phyloP scores from a whole-genome alignment of 352 stramenopile genomes.

The Hyaloperonospora arabidopsidis region DNA sequence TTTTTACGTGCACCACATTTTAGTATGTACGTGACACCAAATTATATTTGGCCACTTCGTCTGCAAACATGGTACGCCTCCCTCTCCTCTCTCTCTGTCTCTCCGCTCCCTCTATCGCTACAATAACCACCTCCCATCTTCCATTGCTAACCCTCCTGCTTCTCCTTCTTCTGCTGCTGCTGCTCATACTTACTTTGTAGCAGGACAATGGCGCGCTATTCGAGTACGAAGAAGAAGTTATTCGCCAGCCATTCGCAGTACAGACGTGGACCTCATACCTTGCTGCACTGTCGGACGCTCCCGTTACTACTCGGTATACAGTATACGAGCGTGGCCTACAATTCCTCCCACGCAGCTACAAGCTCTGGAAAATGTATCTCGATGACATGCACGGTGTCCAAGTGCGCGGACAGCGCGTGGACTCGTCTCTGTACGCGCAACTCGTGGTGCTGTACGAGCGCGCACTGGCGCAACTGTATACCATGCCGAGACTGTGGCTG shows the following conservation, averaged over 20 bases:
- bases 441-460: constrained; percentile 78
- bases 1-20: too few species aligned
- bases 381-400: constrained; percentile 55
- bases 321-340: constrained; percentile 87
- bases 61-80: too few species aligned
- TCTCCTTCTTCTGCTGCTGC: too few species aligned
- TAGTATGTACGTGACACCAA: neutral
- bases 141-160: too few species aligned
- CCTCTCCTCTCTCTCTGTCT: too few species aligned
- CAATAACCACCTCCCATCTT: neutral
- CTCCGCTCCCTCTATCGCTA: neutral
- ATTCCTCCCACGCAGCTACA: constrained; percentile 88
- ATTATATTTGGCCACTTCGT: too few species aligned
- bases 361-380: constrained; percentile 90
- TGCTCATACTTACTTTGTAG: too few species aligned
- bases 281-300: constrained; percentile 21
- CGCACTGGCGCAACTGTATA: constrained; percentile 87
- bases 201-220: constrained; percentile 13
- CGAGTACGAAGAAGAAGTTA: constrained; percentile 81
- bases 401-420: constrained; percentile 57
- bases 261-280: constrained; percentile 80
- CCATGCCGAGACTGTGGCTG: constrained; percentile 96
- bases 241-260: constrained; percentile 75
- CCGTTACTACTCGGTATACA: constrained; percentile 25
- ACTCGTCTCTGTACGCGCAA: constrained; percentile 34